A percentile compares a stretch with the other conserved stretches of the same genome.
These are phyloP conservation scores for Ceratocystis alfenasii DNA, from an alignment of 2,329 filamentous ascomycete species.

Conservation along the genomic window DNA sequence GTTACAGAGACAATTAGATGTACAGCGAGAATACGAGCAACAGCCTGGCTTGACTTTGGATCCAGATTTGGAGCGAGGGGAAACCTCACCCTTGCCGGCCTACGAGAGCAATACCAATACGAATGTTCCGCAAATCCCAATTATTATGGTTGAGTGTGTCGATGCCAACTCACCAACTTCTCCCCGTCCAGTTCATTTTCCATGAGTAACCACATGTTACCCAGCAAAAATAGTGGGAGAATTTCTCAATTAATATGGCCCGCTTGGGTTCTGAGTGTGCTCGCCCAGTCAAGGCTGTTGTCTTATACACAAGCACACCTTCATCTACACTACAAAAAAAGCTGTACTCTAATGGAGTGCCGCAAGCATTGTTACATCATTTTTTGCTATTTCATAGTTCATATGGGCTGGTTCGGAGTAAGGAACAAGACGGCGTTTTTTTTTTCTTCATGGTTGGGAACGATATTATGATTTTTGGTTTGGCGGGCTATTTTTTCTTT, in stretches of 20 bases:
- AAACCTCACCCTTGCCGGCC: background rate
- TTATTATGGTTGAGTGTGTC: slow-evolving; percentile 8
- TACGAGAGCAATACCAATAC: background rate
- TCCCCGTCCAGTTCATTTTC: background rate
- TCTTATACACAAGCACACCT: slow-evolving; percentile 2
- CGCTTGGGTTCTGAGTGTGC: background rate
- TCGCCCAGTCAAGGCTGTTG: background rate
- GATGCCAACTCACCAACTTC: background rate
- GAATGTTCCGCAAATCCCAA: background rate
- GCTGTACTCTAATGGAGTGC: background rate
- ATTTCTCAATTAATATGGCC: background rate
- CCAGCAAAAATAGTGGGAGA: background rate
- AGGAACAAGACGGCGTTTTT: slow-evolving; percentile 1
- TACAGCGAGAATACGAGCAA: slow-evolving; percentile 11
- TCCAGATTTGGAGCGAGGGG: background rate
- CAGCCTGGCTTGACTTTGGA: background rate
- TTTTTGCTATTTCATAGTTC: background rate
- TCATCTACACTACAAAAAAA: slow-evolving; percentile 9
- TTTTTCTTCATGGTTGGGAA: background rate
- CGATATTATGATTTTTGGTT: background rate
- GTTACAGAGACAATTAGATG: slow-evolving; percentile 25
- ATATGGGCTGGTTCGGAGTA: background rate
- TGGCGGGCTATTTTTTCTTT: slow-evolving; percentile 1
- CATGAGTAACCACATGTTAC: slow-evolving; percentile 13
- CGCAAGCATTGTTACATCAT: background rate